phyloP scores from a whole-genome alignment of 2,329 filamentous ascomycete genomes.

The Aureobasidium sp. region DNA sequence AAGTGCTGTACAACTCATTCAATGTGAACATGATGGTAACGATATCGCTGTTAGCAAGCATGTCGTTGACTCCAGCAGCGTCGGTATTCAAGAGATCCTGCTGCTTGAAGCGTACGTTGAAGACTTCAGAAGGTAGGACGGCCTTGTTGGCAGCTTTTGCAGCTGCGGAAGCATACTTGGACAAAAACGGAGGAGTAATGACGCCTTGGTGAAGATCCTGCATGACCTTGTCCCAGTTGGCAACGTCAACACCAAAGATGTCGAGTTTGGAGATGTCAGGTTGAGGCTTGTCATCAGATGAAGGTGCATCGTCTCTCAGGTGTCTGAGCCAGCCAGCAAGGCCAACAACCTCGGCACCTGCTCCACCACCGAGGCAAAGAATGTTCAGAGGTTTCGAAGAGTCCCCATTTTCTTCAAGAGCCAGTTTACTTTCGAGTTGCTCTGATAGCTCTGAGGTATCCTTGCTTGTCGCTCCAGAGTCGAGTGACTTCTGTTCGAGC shows the following conservation, averaged over 20 bases:
- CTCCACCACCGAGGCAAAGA: constrained; percentile 55
- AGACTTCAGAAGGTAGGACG: constrained; percentile 24
- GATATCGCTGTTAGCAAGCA: constrained; percentile 35
- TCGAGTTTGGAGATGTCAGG: constrained; percentile 22
- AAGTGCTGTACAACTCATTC: constrained; percentile 83
- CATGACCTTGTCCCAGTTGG: constrained; percentile 62
- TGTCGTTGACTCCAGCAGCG: constrained; percentile 26
- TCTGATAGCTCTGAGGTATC: not conserved
- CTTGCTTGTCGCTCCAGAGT: not conserved
- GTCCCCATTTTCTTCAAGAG: not conserved
- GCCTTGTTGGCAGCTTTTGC: constrained; percentile 33
- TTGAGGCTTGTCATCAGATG: not conserved
- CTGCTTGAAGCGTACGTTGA: constrained; percentile 38
- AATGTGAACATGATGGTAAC: constrained; percentile 88
- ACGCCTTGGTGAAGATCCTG: constrained; percentile 49
- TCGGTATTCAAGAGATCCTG: constrained; percentile 41
- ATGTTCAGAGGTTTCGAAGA: constrained; percentile 27
- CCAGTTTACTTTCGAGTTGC: not conserved
- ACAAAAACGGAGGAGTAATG: constrained; percentile 39
- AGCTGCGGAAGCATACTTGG: constrained; percentile 40
- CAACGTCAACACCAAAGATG: constrained; percentile 69
- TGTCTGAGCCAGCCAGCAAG: constrained; percentile 44
- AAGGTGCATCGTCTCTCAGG: not conserved
- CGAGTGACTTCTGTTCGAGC: not conserved
- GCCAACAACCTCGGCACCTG: constrained; percentile 58